Base-by-base conservation (phyloP, 1,284 basidiomycete species). In the Golubevia pallescens region DNA sequence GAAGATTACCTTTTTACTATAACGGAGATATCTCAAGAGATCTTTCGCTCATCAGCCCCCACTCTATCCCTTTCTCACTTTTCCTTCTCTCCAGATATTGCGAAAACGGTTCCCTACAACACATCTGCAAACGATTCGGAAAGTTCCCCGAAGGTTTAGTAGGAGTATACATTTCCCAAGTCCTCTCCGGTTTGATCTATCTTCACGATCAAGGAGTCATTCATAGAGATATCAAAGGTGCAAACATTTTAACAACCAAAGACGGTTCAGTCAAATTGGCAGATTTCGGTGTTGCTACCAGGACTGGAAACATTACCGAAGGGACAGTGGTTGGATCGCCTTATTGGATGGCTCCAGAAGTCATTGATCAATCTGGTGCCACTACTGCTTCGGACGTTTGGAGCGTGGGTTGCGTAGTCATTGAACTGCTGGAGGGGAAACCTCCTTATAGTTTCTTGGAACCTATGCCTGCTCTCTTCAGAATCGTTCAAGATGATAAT, bases 261-360 rank as follows among this genome's bases (percentile, higher is more conserved):
- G 80, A 81, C 32, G 83, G 83, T 16, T 75, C 77, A n/a, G 78
- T 84, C 60, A 81, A 84, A 67, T 72, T 85, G 19, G 80, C 81
- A 42, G 81, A 84, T 65, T 85, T 84, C 68, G 81, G 83, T 57
- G 80, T 85, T 10, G 81, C 83, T 3, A 82, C 81, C 0, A 73
- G 75, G 48, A 75, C 75, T 0, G 75, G 75, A 16, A 71, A 72
- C 10, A 74, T 80, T 66, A 68, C 60, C 62, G 76, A 80, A 42
- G 61, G 71, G 24, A 77, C 80, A 19, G 76, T 85, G 24, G 77
- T 84, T 1, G 82, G 83, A 5, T 82, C 77, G 38, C 83, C 83
- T 1, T 85, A 85, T 66, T 85, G 83, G 83, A 85, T 85, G 83
- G 83, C 83, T 7, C 83, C 83, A 21, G 83, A 85, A 61, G 81